phyloP scores from a whole-genome alignment of 1,284 basidiomycete species.

The Chalciporus sp. region DNA sequence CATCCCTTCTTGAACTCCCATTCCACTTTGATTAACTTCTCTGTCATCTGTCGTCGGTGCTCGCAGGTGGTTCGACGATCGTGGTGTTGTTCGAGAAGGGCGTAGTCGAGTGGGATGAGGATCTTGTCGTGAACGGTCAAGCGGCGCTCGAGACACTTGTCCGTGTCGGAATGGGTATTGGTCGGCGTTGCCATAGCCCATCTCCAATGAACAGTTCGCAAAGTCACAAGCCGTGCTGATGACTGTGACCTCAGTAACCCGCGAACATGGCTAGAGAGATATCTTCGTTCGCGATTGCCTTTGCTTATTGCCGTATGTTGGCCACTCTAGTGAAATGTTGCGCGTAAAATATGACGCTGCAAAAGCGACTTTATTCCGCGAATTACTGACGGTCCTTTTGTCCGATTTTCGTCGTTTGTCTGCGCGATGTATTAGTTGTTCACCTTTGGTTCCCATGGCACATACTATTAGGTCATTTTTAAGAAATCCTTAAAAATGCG shows the following conservation, averaged over 20 bases:
- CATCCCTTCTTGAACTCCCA: slow-evolving; percentile 8
- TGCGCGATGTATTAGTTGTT: too few relatives aligned
- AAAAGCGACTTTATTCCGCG: too few relatives aligned
- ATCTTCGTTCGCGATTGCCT: too few relatives aligned
- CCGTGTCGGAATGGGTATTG: slow-evolving; percentile 85
- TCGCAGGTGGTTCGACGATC: slow-evolving; percentile 83
- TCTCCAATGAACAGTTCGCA: slow-evolving; percentile 12
- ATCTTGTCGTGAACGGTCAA: slow-evolving; percentile 82
- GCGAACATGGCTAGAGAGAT: too few relatives aligned
- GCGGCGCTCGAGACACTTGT: slow-evolving; percentile 88
- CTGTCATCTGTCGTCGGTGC: not conserved
- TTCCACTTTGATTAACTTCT: not conserved
- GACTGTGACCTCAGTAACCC: not conserved
- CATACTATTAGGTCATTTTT: too few relatives aligned
- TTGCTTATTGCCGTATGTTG: too few relatives aligned
- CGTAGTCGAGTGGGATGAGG: slow-evolving; percentile 86
- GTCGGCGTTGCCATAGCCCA: slow-evolving; percentile 36
- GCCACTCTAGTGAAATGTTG: too few relatives aligned
- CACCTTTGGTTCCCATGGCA: too few relatives aligned
- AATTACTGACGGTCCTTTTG: too few relatives aligned
- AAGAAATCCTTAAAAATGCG: too few relatives aligned
- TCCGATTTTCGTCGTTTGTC: too few relatives aligned
- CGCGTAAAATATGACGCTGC: too few relatives aligned
- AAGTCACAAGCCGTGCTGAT: slow-evolving; percentile 1
- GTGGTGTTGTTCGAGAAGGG: slow-evolving; percentile 87